A percentile compares a stretch with the other conserved stretches of the same genome.
Evolutionary conservation across 1,284 basidiomycete species (phyloP).

Genomic region (Trichosporon asahii): DNA sequence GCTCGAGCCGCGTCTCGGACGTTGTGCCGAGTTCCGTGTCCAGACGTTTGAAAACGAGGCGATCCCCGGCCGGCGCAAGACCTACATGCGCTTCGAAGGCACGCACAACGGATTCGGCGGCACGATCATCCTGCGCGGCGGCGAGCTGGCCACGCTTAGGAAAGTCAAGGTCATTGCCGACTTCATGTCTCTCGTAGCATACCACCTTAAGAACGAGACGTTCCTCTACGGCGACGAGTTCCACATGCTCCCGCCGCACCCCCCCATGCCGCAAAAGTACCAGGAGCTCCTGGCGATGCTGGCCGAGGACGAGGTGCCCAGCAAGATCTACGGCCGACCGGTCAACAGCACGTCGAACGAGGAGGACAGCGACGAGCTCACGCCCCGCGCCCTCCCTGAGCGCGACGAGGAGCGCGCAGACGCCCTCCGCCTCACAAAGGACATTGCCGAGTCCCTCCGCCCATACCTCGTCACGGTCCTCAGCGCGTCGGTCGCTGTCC

Average conservation of each 20-base stretch:
- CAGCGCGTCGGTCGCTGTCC: constrained; percentile 82
- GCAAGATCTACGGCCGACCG: constrained; percentile 1
- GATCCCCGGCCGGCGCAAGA: constrained; percentile 87
- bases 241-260: constrained; percentile 64
- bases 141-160: constrained; percentile 69
- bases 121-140: constrained; percentile 90
- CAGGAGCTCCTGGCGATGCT: constrained; percentile 38
- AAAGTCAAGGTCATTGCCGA: constrained; percentile 88
- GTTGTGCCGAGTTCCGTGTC: constrained; percentile 81
- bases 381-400: constrained; percentile 58
- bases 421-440: constrained; percentile 37
- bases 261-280: constrained; percentile 36
- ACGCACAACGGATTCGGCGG: constrained; percentile 88
- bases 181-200: constrained; percentile 85
- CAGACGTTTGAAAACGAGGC: constrained; percentile 92
- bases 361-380: constrained; percentile 32
- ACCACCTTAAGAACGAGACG: constrained; percentile 84
- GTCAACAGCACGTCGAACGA: constrained; percentile 2
- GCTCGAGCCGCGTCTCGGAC: constrained; percentile 82
- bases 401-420: constrained; percentile 64
- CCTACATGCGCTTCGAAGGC: constrained; percentile 96
- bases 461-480: constrained; percentile 81
- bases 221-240: constrained; percentile 92
- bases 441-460: constrained; percentile 68
- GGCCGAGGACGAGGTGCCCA: constrained; percentile 13